A percentile compares a stretch with the other conserved stretches of the same genome.
These are phyloP conservation scores for Multifurca ochricompacta DNA, from an alignment of 768 basidiomycete species.

Conservation along the genomic window DNA sequence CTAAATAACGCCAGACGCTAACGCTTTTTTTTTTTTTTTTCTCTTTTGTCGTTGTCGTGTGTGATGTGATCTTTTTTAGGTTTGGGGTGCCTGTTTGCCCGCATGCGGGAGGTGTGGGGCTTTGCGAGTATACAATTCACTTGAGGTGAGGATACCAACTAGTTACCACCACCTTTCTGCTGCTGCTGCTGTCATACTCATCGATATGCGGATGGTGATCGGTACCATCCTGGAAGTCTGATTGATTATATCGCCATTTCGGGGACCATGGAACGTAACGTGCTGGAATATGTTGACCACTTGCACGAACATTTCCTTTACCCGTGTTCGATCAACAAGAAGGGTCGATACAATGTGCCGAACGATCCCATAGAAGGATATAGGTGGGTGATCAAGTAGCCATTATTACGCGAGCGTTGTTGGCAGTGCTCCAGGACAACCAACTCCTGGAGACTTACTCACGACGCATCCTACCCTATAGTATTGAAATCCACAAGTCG, in stretches of 20 bases:
- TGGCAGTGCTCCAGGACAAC: not conserved
- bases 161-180: not conserved
- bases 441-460: constrained; percentile 1
- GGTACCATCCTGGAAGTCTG: constrained; percentile 36
- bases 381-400: too few species aligned
- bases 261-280: constrained; percentile 89
- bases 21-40: not conserved
- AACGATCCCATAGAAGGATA: constrained; percentile 69
- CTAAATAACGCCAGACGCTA: not conserved
- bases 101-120: constrained; percentile 89
- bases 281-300: constrained; percentile 86
- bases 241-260: constrained; percentile 94
- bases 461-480: constrained; percentile 26
- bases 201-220: not conserved
- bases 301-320: constrained; percentile 90
- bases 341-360: constrained; percentile 86
- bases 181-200: constrained; percentile 1
- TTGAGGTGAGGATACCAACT: constrained; percentile 39
- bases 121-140: constrained; percentile 90
- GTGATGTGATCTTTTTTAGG: constrained; percentile 31
- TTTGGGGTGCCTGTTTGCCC: constrained; percentile 86
- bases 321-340: constrained; percentile 79
- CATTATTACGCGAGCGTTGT: too few species aligned
- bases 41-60: not conserved
- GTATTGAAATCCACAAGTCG: constrained; percentile 80